Conservation (phyloP, 1,139 yeast species). For the Kodamaea arcana region DNA sequence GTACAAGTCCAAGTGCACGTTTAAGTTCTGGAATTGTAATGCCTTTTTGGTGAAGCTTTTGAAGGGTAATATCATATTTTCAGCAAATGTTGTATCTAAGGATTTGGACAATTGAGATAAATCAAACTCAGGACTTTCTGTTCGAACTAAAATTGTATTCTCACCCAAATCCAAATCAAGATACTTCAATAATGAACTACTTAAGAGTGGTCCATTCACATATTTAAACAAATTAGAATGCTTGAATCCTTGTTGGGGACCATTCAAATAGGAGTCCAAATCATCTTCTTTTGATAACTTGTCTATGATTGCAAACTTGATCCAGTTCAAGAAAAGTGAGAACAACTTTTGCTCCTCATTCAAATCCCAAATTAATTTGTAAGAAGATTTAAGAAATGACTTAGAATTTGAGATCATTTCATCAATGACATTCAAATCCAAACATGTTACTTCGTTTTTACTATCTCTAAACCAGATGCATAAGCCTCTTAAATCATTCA, state of each 20-base stretch:
- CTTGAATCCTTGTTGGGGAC: conserved; percentile 16
- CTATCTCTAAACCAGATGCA: conserved; percentile 32
- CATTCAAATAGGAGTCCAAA: conserved; percentile 22
- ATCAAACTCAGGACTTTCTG: neutral
- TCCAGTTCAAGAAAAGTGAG: conserved; percentile 50
- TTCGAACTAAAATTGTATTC: conserved; percentile 12
- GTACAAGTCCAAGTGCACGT: conserved; percentile 2
- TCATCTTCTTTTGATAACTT: conserved; percentile 35
- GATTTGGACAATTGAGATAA: neutral
- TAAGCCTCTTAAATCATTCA: conserved; percentile 45
- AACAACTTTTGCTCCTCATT: conserved; percentile 52
- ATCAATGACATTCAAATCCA: conserved; percentile 21
- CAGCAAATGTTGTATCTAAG: conserved; percentile 1
- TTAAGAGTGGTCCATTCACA: conserved; percentile 25
- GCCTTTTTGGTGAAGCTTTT: conserved; percentile 13
- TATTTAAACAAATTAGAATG: conserved; percentile 28
- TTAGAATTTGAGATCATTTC: conserved; percentile 26
- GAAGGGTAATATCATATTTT: conserved; percentile 11
- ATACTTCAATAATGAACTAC: conserved; percentile 22
- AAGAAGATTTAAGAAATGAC: conserved; percentile 30
- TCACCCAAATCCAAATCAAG: conserved; percentile 18
- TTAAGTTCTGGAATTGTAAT: conserved; percentile 6
- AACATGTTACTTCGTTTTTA: conserved; percentile 13
- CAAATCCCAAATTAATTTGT: conserved; percentile 42
- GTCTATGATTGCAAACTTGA: conserved; percentile 31